Evolutionary conservation across 495 filamentous ascomycete genomes (phyloP).

Genomic region (Beverwykella pulmonaria): DNA sequence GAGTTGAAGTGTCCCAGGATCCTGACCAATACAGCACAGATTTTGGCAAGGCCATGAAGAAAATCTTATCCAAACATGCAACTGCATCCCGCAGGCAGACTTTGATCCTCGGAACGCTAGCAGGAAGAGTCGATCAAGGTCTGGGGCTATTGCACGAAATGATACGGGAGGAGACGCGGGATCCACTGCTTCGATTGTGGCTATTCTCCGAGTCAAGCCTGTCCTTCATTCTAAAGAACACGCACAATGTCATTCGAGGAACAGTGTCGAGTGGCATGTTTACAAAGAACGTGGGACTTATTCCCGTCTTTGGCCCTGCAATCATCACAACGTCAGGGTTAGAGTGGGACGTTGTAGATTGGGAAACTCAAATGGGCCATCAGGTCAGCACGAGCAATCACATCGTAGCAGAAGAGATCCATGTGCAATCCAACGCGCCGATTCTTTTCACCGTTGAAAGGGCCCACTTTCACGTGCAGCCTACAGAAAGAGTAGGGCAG

Average conservation of each 20-base stretch:
- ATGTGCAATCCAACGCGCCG: conserved; percentile 63
- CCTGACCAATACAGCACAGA: conserved; percentile 84
- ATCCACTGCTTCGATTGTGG: conserved; percentile 41
- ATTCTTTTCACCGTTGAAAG: conserved; percentile 84
- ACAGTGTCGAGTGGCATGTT: conserved; percentile 50
- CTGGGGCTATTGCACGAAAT: conserved; percentile 81
- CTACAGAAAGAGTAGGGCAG: background rate
- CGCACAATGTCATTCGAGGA: conserved; percentile 69
- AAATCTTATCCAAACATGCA: conserved; percentile 48
- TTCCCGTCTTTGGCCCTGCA: conserved; percentile 75
- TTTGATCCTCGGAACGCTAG: conserved; percentile 78
- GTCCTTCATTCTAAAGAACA: conserved; percentile 72
- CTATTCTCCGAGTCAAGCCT: conserved; percentile 78
- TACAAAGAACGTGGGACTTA: conserved; percentile 75
- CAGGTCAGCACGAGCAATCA: conserved; percentile 94
- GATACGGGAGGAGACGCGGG: conserved; percentile 50
- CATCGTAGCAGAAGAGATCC: conserved; percentile 59
- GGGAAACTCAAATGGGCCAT: conserved; percentile 79
- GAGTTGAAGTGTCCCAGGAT: conserved; percentile 63
- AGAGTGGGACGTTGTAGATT: conserved; percentile 84
- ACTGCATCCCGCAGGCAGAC: conserved; percentile 46
- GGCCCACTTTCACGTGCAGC: background rate
- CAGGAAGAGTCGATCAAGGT: conserved; percentile 88
- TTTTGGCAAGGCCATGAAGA: conserved; percentile 72
- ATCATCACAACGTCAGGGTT: conserved; percentile 75